A percentile compares a stretch with the other conserved stretches of the same genome.
Evolutionary conservation across 176 grass and related monocot genomes (phyloP).

Genomic region (barley (Hordeum vulgare)): DNA sequence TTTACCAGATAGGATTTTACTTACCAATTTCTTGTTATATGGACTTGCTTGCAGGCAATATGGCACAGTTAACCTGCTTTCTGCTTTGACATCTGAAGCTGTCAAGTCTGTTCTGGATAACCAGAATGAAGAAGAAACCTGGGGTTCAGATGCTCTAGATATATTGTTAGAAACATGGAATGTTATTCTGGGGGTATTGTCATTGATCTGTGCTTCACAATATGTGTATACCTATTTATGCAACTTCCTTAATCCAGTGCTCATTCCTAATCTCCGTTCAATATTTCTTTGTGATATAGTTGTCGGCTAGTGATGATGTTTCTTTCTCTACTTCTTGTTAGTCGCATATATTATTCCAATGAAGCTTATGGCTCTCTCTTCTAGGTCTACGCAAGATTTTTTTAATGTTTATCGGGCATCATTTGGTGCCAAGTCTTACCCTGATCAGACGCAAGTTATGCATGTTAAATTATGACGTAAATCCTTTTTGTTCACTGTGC

Average conservation of each 20-base stretch:
- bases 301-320: background rate
- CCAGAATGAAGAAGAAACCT: conserved; percentile 82
- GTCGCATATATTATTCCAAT: background rate
- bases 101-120: conserved; percentile 64
- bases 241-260: background rate
- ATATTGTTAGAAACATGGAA: conserved; percentile 97
- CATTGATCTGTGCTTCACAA: conserved; percentile 10
- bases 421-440: background rate
- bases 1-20: conserved; percentile 2
- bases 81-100: conserved; percentile 82
- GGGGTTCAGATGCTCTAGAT: conserved; percentile 81
- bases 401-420: background rate
- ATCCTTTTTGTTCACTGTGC: background rate
- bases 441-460: background rate
- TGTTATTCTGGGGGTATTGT: conserved; percentile 80
- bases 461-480: background rate
- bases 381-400: background rate
- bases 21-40: conserved; percentile 30
- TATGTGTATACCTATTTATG: background rate
- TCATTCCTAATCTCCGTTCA: background rate
- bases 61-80: conserved; percentile 77
- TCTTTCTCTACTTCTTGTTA: background rate
- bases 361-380: background rate
- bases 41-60: conserved; percentile 56
- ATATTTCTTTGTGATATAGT: conserved; percentile 3